Evolutionary conservation across 2,329 filamentous ascomycete genomes (phyloP).

Genomic region (Chrysoporthe cubensis): DNA sequence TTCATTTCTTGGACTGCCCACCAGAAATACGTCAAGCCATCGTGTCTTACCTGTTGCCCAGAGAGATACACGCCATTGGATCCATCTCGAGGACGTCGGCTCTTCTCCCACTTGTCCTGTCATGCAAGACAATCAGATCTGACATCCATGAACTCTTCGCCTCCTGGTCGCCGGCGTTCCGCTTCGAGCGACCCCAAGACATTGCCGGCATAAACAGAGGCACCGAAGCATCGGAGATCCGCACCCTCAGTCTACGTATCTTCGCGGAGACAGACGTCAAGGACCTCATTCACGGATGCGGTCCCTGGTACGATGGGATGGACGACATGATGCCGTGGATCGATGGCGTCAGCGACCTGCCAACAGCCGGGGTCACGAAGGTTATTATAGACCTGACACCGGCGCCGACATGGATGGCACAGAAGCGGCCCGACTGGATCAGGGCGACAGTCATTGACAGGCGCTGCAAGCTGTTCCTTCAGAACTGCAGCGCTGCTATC

Average conservation of each 20-base stretch:
- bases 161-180: constrained; percentile 6
- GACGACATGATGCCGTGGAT: constrained; percentile 2
- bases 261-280: constrained; percentile 4
- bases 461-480: neutral
- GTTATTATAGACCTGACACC: constrained; percentile 12
- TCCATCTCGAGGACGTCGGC: neutral
- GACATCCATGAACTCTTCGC: neutral
- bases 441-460: constrained; percentile 5
- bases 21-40: constrained; percentile 15
- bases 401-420: constrained; percentile 7
- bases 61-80: constrained; percentile 5
- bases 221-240: neutral
- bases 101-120: constrained; percentile 11
- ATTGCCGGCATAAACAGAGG: neutral
- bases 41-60: constrained; percentile 4
- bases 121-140: constrained; percentile 9
- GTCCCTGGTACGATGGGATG: no score
- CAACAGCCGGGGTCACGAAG: neutral
- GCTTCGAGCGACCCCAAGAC: constrained; percentile 2
- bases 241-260: constrained; percentile 11
- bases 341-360: neutral
- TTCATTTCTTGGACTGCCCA: constrained; percentile 8
- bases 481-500: neutral
- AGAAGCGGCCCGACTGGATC: constrained; percentile 6
- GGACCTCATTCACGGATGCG: neutral